Percentiles rank a stretch among this genome's conserved stretches.
phyloP scores from a whole-genome alignment of 2,329 filamentous ascomycete species.

The Fusarium irregulare region DNA sequence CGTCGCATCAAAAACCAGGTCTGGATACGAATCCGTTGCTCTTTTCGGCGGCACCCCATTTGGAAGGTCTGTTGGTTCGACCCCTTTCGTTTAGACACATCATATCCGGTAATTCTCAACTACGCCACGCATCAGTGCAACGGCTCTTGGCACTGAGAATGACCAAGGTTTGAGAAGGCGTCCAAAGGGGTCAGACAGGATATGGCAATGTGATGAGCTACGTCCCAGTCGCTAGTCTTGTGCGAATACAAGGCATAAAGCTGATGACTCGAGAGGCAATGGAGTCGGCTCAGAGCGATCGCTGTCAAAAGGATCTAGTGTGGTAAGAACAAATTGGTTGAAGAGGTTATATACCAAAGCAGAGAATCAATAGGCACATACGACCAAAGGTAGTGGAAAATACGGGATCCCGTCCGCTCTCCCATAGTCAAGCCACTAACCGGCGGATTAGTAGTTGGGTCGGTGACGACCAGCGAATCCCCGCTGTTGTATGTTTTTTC shows the following conservation, averaged over 20 bases:
- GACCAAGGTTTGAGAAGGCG: neutral
- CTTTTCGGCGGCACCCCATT: neutral
- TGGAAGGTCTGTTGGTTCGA: neutral
- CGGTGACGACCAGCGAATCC: constrained; percentile 28
- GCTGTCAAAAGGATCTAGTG: no score
- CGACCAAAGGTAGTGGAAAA: constrained; percentile 26
- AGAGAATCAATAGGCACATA: neutral
- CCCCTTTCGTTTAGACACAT: neutral
- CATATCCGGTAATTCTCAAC: neutral
- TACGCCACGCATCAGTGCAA: neutral
- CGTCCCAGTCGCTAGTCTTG: fast-evolving
- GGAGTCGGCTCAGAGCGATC: neutral
- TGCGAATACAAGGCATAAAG: neutral
- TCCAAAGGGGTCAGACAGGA: neutral
- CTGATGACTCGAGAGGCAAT: neutral
- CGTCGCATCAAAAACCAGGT: neutral
- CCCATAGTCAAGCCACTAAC: constrained; percentile 28
- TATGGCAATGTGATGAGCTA: neutral
- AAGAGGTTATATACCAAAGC: neutral
- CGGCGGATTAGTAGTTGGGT: constrained; percentile 26
- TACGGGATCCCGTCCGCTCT: constrained; percentile 27
- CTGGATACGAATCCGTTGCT: neutral
- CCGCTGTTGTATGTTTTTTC: constrained; percentile 23
- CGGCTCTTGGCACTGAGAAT: neutral
- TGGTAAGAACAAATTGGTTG: no score